Evolutionary conservation across 208 protist species (phyloP), one percentile per base, ranked within the genome.

Genomic region (Acanthamoeba royreba): DNA sequence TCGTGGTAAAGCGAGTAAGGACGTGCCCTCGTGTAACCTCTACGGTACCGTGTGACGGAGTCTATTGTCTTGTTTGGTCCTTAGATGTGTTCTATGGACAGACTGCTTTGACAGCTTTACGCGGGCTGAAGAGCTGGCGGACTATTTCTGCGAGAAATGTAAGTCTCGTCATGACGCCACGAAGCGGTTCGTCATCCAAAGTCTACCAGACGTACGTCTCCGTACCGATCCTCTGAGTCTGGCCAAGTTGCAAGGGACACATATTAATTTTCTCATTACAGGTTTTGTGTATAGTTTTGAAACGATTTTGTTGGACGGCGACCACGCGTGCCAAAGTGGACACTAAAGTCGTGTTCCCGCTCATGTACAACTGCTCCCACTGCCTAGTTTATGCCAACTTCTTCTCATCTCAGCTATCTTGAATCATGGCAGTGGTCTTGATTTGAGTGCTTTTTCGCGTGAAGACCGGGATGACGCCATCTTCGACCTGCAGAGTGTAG

Each of bases 291-390:
- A 31, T 87, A 58, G 79, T 87, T 33, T 87, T 87, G 49, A 87
- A 87, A 42, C 79, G 79, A 40, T 87, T 87, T 87, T 87, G 79
- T 38, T 87, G 79, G 79, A 87, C 79, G n/a, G n/a, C 79, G n/a
- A 58, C 79, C 49, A 28, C 31, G 3, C 79, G 79, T 2, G 79
- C 79, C 31, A 87, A 87, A 58, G 49, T 87, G 31, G 79, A 87
- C 79, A 87, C 79, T 31, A 87, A 52, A n/a, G 79, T 87, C 43
- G 19, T 43, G 43, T 87, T 87, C 49, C 79, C 79, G 25, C 79
- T 87, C 66, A 45, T 25, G 66, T 77, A 43, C 66, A 38, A 46
- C 25, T 28, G 49, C 49, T 9, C 49, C 9, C 58, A 0, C 17
- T 33, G 49, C n/a, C n/a, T n/a, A n/a, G n/a, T n/a, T n/a, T 55